These are phyloP conservation scores for Trametes cubensis DNA, from an alignment of 768 basidiomycete genomes.

Conservation along the genomic window DNA sequence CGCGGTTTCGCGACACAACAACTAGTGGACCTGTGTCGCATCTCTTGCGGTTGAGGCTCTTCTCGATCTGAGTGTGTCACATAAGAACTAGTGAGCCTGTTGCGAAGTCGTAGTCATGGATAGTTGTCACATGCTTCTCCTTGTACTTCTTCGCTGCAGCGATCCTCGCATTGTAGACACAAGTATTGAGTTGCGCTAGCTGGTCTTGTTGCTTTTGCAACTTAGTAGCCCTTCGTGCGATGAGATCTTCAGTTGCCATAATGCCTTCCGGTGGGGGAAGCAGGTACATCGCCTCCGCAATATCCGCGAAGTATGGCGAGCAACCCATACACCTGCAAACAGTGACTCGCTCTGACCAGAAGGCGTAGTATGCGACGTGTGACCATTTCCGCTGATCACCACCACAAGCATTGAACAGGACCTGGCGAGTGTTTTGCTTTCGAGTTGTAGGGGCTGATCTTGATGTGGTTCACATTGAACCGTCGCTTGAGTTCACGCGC, in stretches of 20 bases:
- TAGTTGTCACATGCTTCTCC: conserved; percentile 1
- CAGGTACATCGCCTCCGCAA: conserved; percentile 24
- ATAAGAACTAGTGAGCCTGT: conserved; percentile 31
- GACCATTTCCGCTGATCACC: conserved; percentile 29
- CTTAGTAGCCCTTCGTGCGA: too few relatives aligned
- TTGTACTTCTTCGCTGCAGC: too few relatives aligned
- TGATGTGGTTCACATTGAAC: conserved; percentile 41
- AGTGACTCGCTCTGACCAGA: conserved; percentile 44
- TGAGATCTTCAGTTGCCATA: neutral
- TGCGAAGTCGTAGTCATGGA: conserved; percentile 31
- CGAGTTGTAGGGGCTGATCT: conserved; percentile 46
- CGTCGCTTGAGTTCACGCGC: conserved; percentile 27
- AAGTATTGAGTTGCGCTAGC: too few relatives aligned
- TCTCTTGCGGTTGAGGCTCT: conserved; percentile 26
- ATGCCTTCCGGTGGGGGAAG: conserved; percentile 22
- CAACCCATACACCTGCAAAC: conserved; percentile 33
- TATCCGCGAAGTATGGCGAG: conserved; percentile 33
- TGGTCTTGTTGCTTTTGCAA: too few relatives aligned
- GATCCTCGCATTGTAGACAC: too few relatives aligned
- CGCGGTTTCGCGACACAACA: conserved; percentile 19
- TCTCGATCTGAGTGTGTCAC: conserved; percentile 30
- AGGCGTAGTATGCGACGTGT: conserved; percentile 26
- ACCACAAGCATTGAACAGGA: conserved; percentile 37
- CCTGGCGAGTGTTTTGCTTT: conserved; percentile 42
- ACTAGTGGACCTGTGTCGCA: conserved; percentile 28